Evolutionary conservation across 2,329 filamentous ascomycete genomes (phyloP), one percentile per base, ranked within the genome.

Genomic region (Penicillium crustosum): DNA sequence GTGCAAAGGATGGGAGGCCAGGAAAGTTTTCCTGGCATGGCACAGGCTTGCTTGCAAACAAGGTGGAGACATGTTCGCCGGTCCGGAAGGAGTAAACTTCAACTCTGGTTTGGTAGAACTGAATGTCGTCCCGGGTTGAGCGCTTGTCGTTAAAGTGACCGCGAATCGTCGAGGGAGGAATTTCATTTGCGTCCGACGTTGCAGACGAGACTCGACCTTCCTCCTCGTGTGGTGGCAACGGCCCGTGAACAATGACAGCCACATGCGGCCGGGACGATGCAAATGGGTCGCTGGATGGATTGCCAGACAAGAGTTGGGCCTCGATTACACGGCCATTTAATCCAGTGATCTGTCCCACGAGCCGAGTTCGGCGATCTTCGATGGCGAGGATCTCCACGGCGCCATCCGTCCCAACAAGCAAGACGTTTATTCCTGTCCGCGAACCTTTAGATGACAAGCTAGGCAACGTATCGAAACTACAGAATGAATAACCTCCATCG

Each of bases 51-150:
- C 88, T 86, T 66, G 87, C 84, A 59, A 95, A 87, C 9, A 97
- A 79, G 0, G 90, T 89, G 27, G 87, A 84, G 54, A 97, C 76
- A 55, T 85, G 84, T 60, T 84, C 82, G 66, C 87, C 87, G n/a
- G 87, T 90, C 65, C 84, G 86, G 59, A 97, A 78, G 1, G 93
- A 97, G 74, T 93, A 96, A 0, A 97, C 80, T 66, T 97, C 91
- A 6, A 96, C 91, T 0, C 89, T 88, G 0, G 93, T 97, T 74
- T 96, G 92, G 68, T 93, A 95, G 47, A 67, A 69, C 19, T 61
- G 62, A 1, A 63, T 52, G 10, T 75, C 73, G 6, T 73, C 70
- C 50, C 63, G 70, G 23, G 59, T 44, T 23, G 49, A 15, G 10
- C 68, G 68, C 59, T 60, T 64, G 60, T 61, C 67, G 58, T 44